A percentile compares a stretch with the other conserved stretches of the same genome.
Conservation (phyloP, 1,139 yeast species). For the Magnusiomyces sp. region DNA sequence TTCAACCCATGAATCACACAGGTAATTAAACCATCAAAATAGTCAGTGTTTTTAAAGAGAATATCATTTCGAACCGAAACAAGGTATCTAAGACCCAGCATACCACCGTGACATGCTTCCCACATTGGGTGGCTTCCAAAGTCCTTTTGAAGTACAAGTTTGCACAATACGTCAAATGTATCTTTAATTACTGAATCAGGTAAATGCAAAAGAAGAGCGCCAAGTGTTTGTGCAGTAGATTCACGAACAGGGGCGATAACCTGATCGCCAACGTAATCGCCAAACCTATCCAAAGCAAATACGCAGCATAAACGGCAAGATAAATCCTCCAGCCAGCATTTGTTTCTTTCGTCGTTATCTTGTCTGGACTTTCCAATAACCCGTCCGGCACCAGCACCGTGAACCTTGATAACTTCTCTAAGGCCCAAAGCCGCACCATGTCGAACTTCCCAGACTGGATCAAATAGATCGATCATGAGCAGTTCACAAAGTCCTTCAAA, state of each 20-base stretch:
- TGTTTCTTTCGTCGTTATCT: constrained; percentile 61
- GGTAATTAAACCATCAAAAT: constrained; percentile 64
- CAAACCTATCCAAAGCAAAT: constrained; percentile 90
- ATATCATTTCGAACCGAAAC: constrained; percentile 85
- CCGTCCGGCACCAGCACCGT: constrained; percentile 83
- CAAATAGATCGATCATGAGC: constrained; percentile 68
- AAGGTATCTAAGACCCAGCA: constrained; percentile 85
- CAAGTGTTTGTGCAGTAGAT: constrained; percentile 90
- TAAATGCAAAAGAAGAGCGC: constrained; percentile 74
- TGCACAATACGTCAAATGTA: constrained; percentile 59
- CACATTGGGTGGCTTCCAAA: constrained; percentile 48
- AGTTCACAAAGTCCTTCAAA: constrained; percentile 95
- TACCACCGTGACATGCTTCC: constrained; percentile 99
- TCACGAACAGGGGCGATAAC: constrained; percentile 98
- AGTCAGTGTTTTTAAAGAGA: constrained; percentile 40
- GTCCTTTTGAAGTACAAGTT: constrained; percentile 61
- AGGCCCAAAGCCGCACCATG: constrained; percentile 95
- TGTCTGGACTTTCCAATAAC: constrained; percentile 50
- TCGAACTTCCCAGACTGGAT: constrained; percentile 87
- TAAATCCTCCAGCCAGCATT: constrained; percentile 72
- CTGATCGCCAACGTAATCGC: constrained; percentile 94
- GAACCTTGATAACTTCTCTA: constrained; percentile 76
- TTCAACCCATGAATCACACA: constrained; percentile 84
- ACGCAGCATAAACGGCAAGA: constrained; percentile 79
- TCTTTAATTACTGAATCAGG: constrained; percentile 44